A percentile compares a stretch with the other conserved stretches of the same genome.
phyloP scores from a whole-genome alignment of 257 asterid genomes.

The Gentiana dahurica region DNA sequence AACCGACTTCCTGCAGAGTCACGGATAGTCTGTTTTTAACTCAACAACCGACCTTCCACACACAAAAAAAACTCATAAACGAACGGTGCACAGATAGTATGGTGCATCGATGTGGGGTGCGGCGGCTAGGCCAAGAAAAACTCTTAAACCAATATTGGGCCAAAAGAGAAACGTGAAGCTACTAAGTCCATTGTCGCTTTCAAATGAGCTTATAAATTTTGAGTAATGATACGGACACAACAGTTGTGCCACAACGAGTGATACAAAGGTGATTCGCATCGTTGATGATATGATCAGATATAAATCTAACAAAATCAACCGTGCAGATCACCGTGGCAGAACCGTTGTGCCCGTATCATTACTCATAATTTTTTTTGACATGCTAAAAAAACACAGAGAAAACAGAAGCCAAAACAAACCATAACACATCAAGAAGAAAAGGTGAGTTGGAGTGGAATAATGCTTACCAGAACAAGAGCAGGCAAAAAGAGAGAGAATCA shows the following conservation, averaged over 20 bases:
- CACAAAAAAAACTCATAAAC: no score
- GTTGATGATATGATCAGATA: no score
- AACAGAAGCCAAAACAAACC: slow-evolving; percentile 4
- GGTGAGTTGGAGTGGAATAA: neutral
- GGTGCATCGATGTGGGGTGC: neutral
- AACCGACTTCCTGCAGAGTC: no score
- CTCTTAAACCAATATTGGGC: neutral
- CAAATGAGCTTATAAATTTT: neutral
- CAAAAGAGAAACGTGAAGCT: neutral
- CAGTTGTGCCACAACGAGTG: no score
- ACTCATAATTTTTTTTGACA: neutral
- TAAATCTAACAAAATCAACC: no score
- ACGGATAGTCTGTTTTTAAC: no score
- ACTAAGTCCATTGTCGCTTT: neutral
- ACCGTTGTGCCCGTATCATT: no score
- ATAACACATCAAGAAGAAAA: neutral
- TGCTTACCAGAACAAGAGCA: slow-evolving; percentile 40
- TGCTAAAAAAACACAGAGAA: neutral
- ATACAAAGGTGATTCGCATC: no score
- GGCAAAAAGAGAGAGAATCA: slow-evolving; percentile 24
- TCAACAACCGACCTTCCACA: no score
- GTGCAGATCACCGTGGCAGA: no score
- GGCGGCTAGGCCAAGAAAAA: neutral
- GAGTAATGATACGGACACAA: no score
- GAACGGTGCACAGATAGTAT: no score